Percentiles rank a stretch among this genome's conserved stretches.
Conservation (phyloP, 805 yeast genomes). For the Metschnikowia matae region DNA sequence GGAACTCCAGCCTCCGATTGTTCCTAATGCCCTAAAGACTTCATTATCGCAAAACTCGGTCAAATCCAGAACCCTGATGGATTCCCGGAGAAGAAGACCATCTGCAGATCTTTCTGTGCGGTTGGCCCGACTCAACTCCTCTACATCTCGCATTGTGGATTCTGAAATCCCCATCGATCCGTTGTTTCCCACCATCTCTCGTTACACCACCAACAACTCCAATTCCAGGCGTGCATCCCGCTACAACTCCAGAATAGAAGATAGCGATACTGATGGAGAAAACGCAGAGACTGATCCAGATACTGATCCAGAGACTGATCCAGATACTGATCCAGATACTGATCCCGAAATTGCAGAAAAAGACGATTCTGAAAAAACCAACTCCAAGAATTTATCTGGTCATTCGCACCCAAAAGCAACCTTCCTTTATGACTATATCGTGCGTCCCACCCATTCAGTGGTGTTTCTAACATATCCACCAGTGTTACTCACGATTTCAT, state of each 20-base stretch:
- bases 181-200: constrained; percentile 35
- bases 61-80: background rate
- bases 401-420: background rate
- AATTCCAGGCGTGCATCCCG: background rate
- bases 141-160: constrained; percentile 15
- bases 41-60: no score
- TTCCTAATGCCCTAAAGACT: no score
- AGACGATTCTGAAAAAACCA: no score
- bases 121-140: background rate
- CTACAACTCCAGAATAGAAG: no score
- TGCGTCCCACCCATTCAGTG: constrained; percentile 61
- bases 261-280: no score
- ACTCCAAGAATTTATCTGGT: background rate
- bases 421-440: constrained; percentile 43
- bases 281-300: no score
- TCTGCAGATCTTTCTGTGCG: background rate
- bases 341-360: background rate
- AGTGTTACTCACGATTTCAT: constrained; percentile 58
- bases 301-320: no score
- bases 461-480: constrained; percentile 68
- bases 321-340: no score
- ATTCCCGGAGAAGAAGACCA: background rate
- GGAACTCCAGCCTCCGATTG: no score
- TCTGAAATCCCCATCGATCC: constrained; percentile 38
- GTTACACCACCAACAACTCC: constrained; percentile 33